A percentile compares a stretch with the other conserved stretches of the same genome.
These are phyloP conservation scores for Plantago elongata DNA, from an alignment of 257 asterid species.

Conservation along the genomic window DNA sequence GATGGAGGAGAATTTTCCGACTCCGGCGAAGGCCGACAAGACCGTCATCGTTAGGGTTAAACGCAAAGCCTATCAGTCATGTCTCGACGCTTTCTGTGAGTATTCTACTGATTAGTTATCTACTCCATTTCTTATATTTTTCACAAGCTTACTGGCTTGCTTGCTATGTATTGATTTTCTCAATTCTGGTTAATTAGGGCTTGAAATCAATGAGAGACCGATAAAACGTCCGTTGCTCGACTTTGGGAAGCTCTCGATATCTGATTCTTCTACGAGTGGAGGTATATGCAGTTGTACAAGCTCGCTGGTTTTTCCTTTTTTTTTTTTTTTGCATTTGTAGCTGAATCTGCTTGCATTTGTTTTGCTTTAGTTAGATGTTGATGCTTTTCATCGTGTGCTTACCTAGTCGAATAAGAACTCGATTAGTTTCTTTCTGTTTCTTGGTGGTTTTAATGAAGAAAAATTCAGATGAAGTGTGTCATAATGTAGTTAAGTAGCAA, in stretches of 20 bases:
- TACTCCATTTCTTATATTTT: background rate
- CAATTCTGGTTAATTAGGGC: slow-evolving; percentile 42
- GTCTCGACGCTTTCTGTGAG: slow-evolving; percentile 76
- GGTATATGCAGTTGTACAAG: slow-evolving; percentile 25
- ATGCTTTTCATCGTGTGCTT: too few species aligned
- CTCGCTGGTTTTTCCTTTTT: too few species aligned
- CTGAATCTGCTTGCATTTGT: too few species aligned
- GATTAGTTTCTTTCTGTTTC: too few species aligned
- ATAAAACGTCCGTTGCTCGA: slow-evolving; percentile 62
- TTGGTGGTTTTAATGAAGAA: too few species aligned
- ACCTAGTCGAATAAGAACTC: too few species aligned
- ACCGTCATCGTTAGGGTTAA: slow-evolving; percentile 90
- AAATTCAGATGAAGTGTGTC: too few species aligned
- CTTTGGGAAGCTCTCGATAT: slow-evolving; percentile 59
- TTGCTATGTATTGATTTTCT: too few species aligned
- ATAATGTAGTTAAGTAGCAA: too few species aligned
- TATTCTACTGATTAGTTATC: background rate
- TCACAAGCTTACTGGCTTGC: slow-evolving; percentile 7
- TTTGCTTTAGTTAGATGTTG: too few species aligned
- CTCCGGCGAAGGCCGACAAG: slow-evolving; percentile 34
- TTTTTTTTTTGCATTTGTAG: too few species aligned
- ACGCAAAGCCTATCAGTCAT: slow-evolving; percentile 51
- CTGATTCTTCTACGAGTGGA: slow-evolving; percentile 52
- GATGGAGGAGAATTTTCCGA: slow-evolving; percentile 51
- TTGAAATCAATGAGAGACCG: slow-evolving; percentile 79